Evolutionary conservation across 345 rosid genomes (phyloP), one percentile per base, ranked within the genome.

Genomic region (Syzygium aromaticum): DNA sequence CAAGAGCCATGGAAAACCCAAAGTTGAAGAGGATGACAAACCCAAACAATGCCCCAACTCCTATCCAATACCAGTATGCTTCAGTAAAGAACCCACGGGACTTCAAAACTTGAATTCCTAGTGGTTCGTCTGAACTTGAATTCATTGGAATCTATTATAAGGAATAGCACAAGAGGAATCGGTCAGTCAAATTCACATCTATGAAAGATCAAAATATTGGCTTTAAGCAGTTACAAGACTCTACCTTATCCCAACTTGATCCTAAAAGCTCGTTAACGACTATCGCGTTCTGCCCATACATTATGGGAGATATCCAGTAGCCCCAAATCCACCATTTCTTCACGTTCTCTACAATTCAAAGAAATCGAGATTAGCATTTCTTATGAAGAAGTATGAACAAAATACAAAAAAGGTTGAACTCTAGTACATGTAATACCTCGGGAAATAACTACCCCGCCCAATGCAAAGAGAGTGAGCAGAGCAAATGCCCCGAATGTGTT

Each of bases 261-360:
- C 93, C 95, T 23, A 92, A 90, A 89, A 93, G 91, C 90, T 94
- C 97, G 43, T 94, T 94, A 49, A 84, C 87, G 11, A 87, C 87
- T 0, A 95, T 90, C 11, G 96, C 95, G 84, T 91, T 95, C 87
- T 94, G 96, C 23, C 89, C 94, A 64, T 95, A 94, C 95, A 92
- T 94, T 91, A 94, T 11, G 40, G 95, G 95, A 23, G 97, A 94
- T 23, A 84, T 1, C 94, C 95, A 95, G 88, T 89, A 94, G 84
- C 90, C 96, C 97, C 95, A 94, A 77, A 88, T 88, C 95, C 94
- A 93, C 95, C 97, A 95, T 85, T 91, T 88, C 86, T 91, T 92
- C n/a, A 95, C 86, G 46, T 93, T 85, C 64, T 91, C 97, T 95
- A 93, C 64, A 30, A 15, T 28, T 28, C 19, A 84, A 51, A 52